phyloP scores from a whole-genome alignment of 805 yeast genomes.

The Kluyveromyces siamensis region DNA sequence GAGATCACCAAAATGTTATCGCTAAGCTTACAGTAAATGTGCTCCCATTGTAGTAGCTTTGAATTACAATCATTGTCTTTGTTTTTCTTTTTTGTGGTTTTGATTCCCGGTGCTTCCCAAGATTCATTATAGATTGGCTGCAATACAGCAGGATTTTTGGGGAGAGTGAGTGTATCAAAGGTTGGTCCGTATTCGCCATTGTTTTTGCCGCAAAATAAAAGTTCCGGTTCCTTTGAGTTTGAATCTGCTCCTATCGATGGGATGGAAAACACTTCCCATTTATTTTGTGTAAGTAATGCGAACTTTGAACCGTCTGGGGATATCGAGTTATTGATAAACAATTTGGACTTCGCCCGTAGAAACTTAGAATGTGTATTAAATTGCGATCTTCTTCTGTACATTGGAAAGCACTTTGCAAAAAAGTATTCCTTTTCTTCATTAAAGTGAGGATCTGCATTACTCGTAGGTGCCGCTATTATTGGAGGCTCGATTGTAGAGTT shows the following conservation, averaged over 20 bases:
- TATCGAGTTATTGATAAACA: conserved; percentile 47
- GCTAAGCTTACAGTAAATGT: conserved; percentile 49
- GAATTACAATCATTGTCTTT: conserved; percentile 7
- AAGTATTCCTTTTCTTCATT: conserved; percentile 47
- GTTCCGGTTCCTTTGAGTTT: conserved; percentile 33
- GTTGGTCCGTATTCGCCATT: conserved; percentile 58
- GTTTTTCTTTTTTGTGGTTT: conserved; percentile 10
- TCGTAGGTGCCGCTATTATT: conserved; percentile 1
- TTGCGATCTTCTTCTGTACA: conserved; percentile 54
- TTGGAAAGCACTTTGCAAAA: conserved; percentile 76
- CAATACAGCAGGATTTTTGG: conserved; percentile 10
- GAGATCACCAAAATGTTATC: conserved; percentile 52
- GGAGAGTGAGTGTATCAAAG: conserved; percentile 32
- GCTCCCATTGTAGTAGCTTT: conserved; percentile 41
- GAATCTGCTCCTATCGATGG: conserved; percentile 35
- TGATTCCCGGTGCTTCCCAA: conserved; percentile 6
- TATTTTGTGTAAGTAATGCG: conserved; percentile 55
- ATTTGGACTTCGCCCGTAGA: conserved; percentile 38
- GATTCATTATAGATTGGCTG: conserved; percentile 5
- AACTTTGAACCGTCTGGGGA: conserved; percentile 58
- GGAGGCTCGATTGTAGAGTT: conserved; percentile 2
- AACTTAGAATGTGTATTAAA: conserved; percentile 45
- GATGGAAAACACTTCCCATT: conserved; percentile 67
- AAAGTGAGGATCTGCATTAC: conserved; percentile 8
- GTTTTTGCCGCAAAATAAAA: conserved; percentile 59